These are phyloP conservation scores for Saturnispora serradocipensis DNA, from an alignment of 805 yeast species.

Conservation along the genomic window DNA sequence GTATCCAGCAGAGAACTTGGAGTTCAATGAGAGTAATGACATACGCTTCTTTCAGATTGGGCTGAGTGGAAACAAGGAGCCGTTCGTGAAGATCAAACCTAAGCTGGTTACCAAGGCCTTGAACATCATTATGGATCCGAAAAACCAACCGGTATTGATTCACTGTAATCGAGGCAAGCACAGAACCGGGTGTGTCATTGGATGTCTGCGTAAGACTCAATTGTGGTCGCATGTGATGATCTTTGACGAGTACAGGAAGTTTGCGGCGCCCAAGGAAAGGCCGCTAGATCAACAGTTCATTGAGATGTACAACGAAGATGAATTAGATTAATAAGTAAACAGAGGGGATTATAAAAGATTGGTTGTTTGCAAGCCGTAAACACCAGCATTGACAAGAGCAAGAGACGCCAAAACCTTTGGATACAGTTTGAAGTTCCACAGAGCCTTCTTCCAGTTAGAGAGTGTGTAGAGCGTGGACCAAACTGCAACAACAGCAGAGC, in stretches of 20 bases:
- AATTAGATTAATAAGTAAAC: not conserved
- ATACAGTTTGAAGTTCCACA: conserved; percentile 47
- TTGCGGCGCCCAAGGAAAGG: conserved; percentile 90
- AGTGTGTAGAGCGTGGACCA: conserved; percentile 73
- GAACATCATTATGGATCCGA: conserved; percentile 72
- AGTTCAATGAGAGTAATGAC: conserved; percentile 49
- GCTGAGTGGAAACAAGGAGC: conserved; percentile 91
- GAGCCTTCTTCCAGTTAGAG: conserved; percentile 56
- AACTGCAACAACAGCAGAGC: conserved; percentile 71
- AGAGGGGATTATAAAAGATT: not conserved
- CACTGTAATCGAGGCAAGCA: conserved; percentile 97
- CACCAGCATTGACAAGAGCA: conserved; percentile 51
- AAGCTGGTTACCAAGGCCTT: conserved; percentile 71
- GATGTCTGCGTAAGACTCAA: conserved; percentile 81
- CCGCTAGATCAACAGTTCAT: conserved; percentile 95
- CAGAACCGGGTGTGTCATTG: conserved; percentile 92
- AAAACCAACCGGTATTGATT: conserved; percentile 81
- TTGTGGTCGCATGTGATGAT: conserved; percentile 91
- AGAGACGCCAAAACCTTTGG: conserved; percentile 51
- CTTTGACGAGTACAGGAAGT: conserved; percentile 89
- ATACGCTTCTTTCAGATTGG: conserved; percentile 81
- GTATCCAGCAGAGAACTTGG: conserved; percentile 68
- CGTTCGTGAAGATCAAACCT: conserved; percentile 66
- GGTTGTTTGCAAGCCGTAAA: conserved; percentile 36
- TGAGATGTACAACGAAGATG: conserved; percentile 65